A percentile compares a stretch with the other conserved stretches of the same genome.
Conservation (phyloP, 2,329 filamentous ascomycete species). For the Aureobasidium namibiae region DNA sequence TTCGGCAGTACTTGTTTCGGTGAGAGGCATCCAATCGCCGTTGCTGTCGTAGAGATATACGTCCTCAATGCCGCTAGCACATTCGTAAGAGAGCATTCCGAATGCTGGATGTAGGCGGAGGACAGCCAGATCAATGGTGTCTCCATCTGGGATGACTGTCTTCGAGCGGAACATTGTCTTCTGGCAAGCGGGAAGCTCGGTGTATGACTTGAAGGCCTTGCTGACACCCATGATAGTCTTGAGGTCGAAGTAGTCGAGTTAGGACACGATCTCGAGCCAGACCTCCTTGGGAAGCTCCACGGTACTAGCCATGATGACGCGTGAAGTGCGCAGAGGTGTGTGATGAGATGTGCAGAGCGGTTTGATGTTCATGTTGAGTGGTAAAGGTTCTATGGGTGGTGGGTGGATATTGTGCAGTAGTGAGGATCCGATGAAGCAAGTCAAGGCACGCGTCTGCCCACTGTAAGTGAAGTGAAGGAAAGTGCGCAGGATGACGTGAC, state of each 20-base stretch:
- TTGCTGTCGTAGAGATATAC: background rate
- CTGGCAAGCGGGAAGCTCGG: background rate
- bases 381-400: background rate
- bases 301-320: background rate
- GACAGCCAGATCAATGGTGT: background rate
- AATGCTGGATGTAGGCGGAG: background rate
- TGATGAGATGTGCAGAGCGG: no score
- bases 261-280: background rate
- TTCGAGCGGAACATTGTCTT: background rate
- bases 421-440: no score
- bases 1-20: background rate
- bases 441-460: background rate
- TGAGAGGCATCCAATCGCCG: background rate
- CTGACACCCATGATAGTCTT: background rate
- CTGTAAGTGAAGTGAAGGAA: background rate
- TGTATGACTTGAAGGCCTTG: background rate
- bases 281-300: background rate
- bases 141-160: background rate
- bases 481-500: background rate
- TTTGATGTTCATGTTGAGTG: background rate
- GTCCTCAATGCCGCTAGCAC: background rate
- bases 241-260: background rate
- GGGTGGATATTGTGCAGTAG: background rate
- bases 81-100: background rate
- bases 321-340: no score